Evolutionary conservation across 441 rosid genomes (phyloP).

Genomic region (Francoa sonchifolia): DNA sequence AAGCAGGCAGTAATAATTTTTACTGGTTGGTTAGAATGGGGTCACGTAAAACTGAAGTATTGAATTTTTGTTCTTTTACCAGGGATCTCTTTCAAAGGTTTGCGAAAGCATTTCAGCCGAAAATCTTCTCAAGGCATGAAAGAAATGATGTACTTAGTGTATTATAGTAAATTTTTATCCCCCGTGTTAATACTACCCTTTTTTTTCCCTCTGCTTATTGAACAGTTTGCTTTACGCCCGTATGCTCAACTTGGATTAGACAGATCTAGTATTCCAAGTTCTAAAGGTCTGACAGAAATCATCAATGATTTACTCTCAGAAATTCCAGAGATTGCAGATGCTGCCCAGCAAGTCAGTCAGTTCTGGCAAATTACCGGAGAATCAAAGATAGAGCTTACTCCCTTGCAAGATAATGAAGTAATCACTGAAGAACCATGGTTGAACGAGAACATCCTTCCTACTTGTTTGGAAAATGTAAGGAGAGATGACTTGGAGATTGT

Average conservation of each 20-base stretch:
- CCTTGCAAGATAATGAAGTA: constrained; percentile 17
- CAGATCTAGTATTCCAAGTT: constrained; percentile 51
- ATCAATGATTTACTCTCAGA: constrained; percentile 50
- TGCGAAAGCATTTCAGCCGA: constrained; percentile 50
- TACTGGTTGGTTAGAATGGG: constrained; percentile 4
- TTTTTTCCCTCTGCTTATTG: not conserved
- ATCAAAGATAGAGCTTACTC: constrained; percentile 11
- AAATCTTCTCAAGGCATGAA: constrained; percentile 77
- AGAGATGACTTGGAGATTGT: constrained; percentile 87
- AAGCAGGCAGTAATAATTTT: not conserved
- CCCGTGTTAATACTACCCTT: no score
- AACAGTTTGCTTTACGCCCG: constrained; percentile 88
- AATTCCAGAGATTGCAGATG: constrained; percentile 63
- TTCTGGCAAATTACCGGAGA: constrained; percentile 35
- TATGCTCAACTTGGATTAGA: constrained; percentile 66
- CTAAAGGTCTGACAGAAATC: constrained; percentile 27
- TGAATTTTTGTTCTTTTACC: constrained; percentile 12
- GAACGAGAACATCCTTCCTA: constrained; percentile 39
- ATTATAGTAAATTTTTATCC: not conserved
- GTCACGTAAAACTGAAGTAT: constrained; percentile 8
- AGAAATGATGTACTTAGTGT: not conserved
- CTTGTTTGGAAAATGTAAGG: constrained; percentile 59
- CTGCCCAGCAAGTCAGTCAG: constrained; percentile 35
- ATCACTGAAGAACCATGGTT: constrained; percentile 77
- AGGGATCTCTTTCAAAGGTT: constrained; percentile 30